A percentile compares a stretch with the other conserved stretches of the same genome.
These are phyloP conservation scores for Candida succiphila DNA, from an alignment of 805 yeast genomes.

Conservation along the genomic window DNA sequence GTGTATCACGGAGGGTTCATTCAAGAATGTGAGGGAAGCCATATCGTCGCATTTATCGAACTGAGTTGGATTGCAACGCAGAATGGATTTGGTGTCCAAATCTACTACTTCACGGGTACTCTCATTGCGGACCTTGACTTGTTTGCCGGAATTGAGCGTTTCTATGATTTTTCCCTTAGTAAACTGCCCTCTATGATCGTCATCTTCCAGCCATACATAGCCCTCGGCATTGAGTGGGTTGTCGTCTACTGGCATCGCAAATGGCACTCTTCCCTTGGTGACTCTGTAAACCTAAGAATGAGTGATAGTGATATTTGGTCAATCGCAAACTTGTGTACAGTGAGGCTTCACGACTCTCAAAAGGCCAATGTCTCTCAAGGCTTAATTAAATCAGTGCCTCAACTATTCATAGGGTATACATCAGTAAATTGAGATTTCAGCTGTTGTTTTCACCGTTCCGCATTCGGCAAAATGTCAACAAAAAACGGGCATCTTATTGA, in stretches of 20 bases:
- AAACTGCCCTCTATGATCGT: conserved; percentile 35
- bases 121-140: conserved; percentile 23
- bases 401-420: too few species aligned
- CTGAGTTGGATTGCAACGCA: conserved; percentile 77
- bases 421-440: too few species aligned
- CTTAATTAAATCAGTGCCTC: too few species aligned
- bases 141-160: conserved; percentile 23
- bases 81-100: conserved; percentile 33
- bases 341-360: too few species aligned
- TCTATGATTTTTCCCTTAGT: conserved; percentile 49
- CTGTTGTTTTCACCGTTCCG: too few species aligned
- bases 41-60: conserved; percentile 89
- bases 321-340: too few species aligned
- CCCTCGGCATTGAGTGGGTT: conserved; percentile 26
- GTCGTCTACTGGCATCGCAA: conserved; percentile 6
- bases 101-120: conserved; percentile 16
- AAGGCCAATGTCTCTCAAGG: too few species aligned
- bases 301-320: too few species aligned
- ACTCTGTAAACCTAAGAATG: too few species aligned
- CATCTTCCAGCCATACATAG: conserved; percentile 75
- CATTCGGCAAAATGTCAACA: too few species aligned
- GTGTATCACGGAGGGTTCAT: conserved; percentile 91
- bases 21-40: conserved; percentile 90
- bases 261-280: too few species aligned
- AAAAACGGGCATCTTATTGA: too few species aligned